Evolutionary conservation across 768 basidiomycete species (phyloP).

Genomic region (Tephrocybe rancida): DNA sequence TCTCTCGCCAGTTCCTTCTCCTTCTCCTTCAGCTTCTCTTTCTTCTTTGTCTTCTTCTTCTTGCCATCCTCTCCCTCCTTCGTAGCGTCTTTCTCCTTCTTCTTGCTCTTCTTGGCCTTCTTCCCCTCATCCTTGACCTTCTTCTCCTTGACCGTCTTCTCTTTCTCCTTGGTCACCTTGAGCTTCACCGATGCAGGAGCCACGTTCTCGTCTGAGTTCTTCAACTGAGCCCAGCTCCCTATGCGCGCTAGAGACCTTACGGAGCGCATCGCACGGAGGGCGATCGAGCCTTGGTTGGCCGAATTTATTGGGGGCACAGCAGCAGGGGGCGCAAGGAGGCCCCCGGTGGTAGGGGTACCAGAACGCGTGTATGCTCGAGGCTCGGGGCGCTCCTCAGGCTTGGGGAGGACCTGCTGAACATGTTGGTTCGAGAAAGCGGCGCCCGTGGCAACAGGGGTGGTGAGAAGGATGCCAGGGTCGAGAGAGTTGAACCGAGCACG

Average conservation of each 20-base stretch:
- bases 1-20: conserved; percentile 16
- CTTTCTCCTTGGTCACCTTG: conserved; percentile 17
- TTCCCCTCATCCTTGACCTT: conserved; percentile 34
- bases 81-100: conserved; percentile 14
- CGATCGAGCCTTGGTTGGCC: conserved; percentile 61
- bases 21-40: conserved; percentile 36
- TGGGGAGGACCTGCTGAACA: not conserved
- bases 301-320: conserved; percentile 12
- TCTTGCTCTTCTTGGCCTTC: conserved; percentile 27
- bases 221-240: conserved; percentile 70
- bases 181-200: conserved; percentile 1
- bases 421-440: conserved; percentile 10
- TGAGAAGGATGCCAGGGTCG: conserved; percentile 39
- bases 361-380: conserved; percentile 32
- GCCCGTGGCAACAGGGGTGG: conserved; percentile 33
- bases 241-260: conserved; percentile 74
- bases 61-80: conserved; percentile 16
- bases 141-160: conserved; percentile 17
- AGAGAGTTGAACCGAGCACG: conserved; percentile 71
- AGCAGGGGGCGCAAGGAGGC: conserved; percentile 40
- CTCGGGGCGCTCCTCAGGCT: conserved; percentile 8
- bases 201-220: conserved; percentile 32
- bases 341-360: conserved; percentile 36
- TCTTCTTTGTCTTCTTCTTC: conserved; percentile 33
- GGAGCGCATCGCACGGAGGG: conserved; percentile 76